phyloP scores from a whole-genome alignment of 257 asterid species.

The Solanum lycopersicoides region DNA sequence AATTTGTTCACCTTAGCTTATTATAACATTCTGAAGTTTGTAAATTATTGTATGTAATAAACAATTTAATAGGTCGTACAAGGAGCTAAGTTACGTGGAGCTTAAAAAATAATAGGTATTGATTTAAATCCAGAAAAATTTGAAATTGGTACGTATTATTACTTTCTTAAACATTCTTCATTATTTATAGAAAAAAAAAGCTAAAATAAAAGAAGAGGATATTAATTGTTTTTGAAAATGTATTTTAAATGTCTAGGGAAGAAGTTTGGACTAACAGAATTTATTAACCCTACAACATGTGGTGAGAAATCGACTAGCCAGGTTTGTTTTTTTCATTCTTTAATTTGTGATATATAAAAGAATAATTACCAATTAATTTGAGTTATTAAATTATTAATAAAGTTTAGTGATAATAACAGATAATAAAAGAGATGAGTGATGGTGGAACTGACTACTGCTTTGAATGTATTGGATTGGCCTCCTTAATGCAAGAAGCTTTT shows the following conservation, averaged over 20 bases:
- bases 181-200: not conserved
- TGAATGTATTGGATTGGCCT: conserved; percentile 24
- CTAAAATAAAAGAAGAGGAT: not conserved
- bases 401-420: not conserved
- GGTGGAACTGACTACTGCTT: conserved; percentile 33
- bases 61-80: conserved; percentile 20
- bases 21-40: not conserved
- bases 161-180: not conserved
- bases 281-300: conserved; percentile 18
- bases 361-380: not conserved
- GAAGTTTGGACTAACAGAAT: conserved; percentile 31
- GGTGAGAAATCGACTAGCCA: conserved; percentile 21
- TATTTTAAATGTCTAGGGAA: conserved; percentile 6
- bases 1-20: no score
- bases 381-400: not conserved
- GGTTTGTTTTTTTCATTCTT: not conserved
- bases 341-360: not conserved
- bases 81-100: conserved; percentile 31
- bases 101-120: conserved; percentile 30
- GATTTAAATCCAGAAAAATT: conserved; percentile 21
- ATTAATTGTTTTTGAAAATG: not conserved
- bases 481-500: conserved; percentile 23
- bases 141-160: conserved; percentile 16
- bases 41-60: not conserved
- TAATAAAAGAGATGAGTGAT: conserved; percentile 16